Base-by-base conservation (phyloP, 805 yeast species). In the Zygosaccharomyces rouxii region DNA sequence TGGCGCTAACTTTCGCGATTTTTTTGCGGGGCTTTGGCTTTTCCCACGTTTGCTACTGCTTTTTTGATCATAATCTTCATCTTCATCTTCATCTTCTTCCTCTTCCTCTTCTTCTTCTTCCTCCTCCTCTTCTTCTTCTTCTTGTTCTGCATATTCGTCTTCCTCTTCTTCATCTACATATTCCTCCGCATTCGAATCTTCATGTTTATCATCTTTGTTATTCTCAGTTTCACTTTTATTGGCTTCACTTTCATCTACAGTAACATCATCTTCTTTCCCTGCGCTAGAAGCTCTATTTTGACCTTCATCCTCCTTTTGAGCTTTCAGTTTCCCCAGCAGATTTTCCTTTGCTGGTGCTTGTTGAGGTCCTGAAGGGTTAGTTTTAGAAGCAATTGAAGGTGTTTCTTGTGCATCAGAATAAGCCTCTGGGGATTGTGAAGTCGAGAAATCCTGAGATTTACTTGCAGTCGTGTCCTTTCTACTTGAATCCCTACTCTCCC, bases 301-400 rank as follows among this genome's bases (percentile, higher is more conserved):
- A 19, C 46, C 56, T 28, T 44, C 50, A 13, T 55, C 64, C 28
- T 55, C 59, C 14, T 41, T 44, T 35, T 41, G 35, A 3, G 44
- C 37, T 7, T 30, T 18, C n/a, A 41, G 33, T 23, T 29, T 41
- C 10, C 18, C 16, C 11, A 41, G 18, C n/a, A 41, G 37, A 19
- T 41, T 41, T 30, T 29, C 35, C 23, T 41, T 41, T 7, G 10
- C 31, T 11, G 37, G 44, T 4, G 10, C 14, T 18, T 29, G 14
- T 28, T 29, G 28, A 29, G 25, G 26, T 1, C 18, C 28, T 23
- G 35, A 5, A 10, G 35, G 26, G 13, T 35, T 28, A 41, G 35
- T 29, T n/a, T 29, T 29, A 11, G 37, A 41, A 18, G 19, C 22
- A 9, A 18, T 16, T 6, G 19, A 29, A 13, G 48, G 43, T 16